phyloP scores from a whole-genome alignment of 495 filamentous ascomycete species.

The Neurospora sp. region DNA sequence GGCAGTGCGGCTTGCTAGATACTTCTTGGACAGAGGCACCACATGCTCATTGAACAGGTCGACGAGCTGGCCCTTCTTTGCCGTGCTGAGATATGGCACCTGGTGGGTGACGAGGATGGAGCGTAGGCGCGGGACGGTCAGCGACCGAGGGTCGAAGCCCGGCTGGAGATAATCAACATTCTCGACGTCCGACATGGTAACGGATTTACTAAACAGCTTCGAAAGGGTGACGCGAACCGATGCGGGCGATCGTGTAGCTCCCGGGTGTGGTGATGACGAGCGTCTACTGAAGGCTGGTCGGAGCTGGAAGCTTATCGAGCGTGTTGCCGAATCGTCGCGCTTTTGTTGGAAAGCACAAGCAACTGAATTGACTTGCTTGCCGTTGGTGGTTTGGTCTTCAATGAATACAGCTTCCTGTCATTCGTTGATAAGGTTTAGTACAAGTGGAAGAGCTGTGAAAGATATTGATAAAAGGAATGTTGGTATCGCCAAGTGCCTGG shows the following conservation, averaged over 20 bases:
- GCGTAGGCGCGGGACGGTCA: constrained; percentile 79
- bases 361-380: neutral
- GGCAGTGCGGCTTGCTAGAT: constrained; percentile 64
- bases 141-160: constrained; percentile 69
- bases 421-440: neutral
- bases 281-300: neutral
- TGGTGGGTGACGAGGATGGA: constrained; percentile 83
- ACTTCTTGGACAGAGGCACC: constrained; percentile 62
- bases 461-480: neutral
- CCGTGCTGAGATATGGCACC: constrained; percentile 68
- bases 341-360: neutral
- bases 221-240: neutral
- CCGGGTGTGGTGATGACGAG: neutral
- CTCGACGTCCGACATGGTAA: constrained; percentile 53
- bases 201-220: neutral
- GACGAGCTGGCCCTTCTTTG: constrained; percentile 79
- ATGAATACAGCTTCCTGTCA: neutral
- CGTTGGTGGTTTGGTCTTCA: neutral
- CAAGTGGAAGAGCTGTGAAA: neutral
- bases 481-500: neutral
- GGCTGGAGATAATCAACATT: constrained; percentile 71
- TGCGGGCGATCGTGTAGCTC: neutral
- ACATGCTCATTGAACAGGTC: constrained; percentile 74
- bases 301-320: neutral
- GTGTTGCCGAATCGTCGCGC: neutral